Conservation (phyloP, 225 moss, liverwort and hornwort genomes). For the Pleurozium schreberi region DNA sequence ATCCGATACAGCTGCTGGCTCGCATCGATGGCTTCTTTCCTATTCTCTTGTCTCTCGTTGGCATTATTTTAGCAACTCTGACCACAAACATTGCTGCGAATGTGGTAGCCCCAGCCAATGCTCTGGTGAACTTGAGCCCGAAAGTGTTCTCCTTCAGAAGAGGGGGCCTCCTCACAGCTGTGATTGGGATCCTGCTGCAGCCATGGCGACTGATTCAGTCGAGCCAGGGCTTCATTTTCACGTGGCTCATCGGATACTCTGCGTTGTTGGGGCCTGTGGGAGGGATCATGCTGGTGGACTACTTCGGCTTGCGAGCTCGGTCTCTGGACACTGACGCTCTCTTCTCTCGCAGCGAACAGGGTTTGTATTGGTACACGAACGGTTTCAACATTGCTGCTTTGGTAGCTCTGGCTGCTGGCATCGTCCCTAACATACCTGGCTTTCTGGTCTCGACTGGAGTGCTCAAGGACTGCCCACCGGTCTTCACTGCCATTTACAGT, state of each 20-base stretch:
- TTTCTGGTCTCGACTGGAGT: constrained; percentile 44
- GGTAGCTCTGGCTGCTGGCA: constrained; percentile 51
- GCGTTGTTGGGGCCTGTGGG: constrained; percentile 83
- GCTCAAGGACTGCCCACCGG: constrained; percentile 15
- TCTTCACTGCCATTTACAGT: constrained; percentile 43
- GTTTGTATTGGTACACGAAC: constrained; percentile 60
- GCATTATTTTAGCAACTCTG: constrained; percentile 72
- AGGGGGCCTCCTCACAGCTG: constrained; percentile 54
- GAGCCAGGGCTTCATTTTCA: constrained; percentile 67
- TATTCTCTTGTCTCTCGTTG: constrained; percentile 55
- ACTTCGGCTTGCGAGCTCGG: constrained; percentile 56
- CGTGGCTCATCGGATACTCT: constrained; percentile 95
- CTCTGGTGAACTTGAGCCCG: constrained; percentile 68
- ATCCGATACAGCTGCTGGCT: constrained; percentile 60
- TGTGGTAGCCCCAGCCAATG: constrained; percentile 84
- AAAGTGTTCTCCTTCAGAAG: constrained; percentile 46
- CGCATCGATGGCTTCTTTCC: constrained; percentile 69
- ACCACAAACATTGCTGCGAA: constrained; percentile 92
- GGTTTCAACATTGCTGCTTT: constrained; percentile 73
- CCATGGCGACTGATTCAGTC: constrained; percentile 89
- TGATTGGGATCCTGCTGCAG: constrained; percentile 53
- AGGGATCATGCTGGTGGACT: constrained; percentile 75
- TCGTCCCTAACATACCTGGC: constrained; percentile 65
- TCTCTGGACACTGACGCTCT: constrained; percentile 40
- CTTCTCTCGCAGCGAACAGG: constrained; percentile 40